Evolutionary conservation across 1,139 yeast genomes (phyloP).

Genomic region (Saccharomycopsis hybrid): DNA sequence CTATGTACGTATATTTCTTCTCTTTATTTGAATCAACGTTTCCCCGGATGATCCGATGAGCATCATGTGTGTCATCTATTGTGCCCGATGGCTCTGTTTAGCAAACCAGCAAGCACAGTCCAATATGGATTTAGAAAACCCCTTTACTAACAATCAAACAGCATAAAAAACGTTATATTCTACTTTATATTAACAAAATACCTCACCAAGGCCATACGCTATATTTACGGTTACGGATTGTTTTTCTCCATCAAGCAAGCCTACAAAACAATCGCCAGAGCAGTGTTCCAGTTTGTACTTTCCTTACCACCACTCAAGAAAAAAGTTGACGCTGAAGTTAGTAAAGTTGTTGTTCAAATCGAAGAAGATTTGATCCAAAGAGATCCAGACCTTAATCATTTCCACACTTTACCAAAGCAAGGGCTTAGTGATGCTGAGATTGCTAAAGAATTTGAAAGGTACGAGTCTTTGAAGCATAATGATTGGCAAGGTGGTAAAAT

Average conservation of each 20-base stretch:
- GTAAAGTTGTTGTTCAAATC: conserved; percentile 39
- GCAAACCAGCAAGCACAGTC: background rate
- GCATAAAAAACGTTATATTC: conserved; percentile 1
- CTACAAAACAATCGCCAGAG: conserved; percentile 23
- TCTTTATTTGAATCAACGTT: no score
- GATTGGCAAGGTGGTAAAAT: conserved; percentile 82
- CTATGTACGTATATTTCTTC: conserved; percentile 1
- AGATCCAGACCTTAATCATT: conserved; percentile 41
- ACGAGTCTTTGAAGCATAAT: conserved; percentile 51
- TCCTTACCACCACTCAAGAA: conserved; percentile 47
- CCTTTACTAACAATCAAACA: background rate
- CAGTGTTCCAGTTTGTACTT: conserved; percentile 34
- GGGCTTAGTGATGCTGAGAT: conserved; percentile 49
- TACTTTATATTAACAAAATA: conserved; percentile 22
- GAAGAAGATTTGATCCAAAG: conserved; percentile 51
- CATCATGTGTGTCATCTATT: no score
- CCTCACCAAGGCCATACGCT: conserved; percentile 23
- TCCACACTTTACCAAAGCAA: conserved; percentile 44
- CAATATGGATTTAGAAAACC: background rate
- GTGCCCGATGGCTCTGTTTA: background rate
- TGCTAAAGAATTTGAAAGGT: conserved; percentile 40
- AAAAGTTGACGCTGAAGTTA: conserved; percentile 57
- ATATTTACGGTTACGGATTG: conserved; percentile 36
- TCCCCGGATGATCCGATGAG: no score
- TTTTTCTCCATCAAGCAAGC: conserved; percentile 27